Percentiles rank a stretch among this genome's conserved stretches.
Evolutionary conservation across 352 stramenopile species (phyloP).

Genomic region (Globisporangium spinosum): DNA sequence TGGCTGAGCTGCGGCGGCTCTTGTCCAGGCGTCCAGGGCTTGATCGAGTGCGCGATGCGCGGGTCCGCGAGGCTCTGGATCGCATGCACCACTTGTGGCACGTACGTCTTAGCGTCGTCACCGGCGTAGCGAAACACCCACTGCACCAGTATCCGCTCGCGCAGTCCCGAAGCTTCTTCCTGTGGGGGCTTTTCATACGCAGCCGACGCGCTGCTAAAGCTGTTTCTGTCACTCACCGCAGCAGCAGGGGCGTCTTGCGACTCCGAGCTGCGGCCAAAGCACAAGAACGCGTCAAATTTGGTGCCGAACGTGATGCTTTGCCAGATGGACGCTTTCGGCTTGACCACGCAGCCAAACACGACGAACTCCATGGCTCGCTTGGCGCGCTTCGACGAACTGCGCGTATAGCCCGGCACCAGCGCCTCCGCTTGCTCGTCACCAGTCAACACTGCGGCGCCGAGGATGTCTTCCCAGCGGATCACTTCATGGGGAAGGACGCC

Average conservation of each 20-base stretch:
- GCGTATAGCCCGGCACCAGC: slow-evolving; percentile 24
- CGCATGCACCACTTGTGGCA: slow-evolving; percentile 30
- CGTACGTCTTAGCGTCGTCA: slow-evolving; percentile 25
- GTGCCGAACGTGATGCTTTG: slow-evolving; percentile 24
- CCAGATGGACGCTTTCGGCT: slow-evolving; percentile 15
- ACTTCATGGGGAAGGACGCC: slow-evolving; percentile 17
- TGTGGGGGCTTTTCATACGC: slow-evolving; percentile 12
- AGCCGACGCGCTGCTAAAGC: neutral
- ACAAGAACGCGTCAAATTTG: slow-evolving; percentile 16
- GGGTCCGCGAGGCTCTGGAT: slow-evolving; percentile 48
- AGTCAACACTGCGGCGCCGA: slow-evolving; percentile 38
- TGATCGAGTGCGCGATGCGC: slow-evolving; percentile 23
- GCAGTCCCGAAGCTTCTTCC: neutral
- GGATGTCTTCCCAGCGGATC: slow-evolving; percentile 40
- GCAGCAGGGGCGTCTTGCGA: slow-evolving; percentile 8
- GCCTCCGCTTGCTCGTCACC: slow-evolving; percentile 6
- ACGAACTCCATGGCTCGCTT: slow-evolving; percentile 31
- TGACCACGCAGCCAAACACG: slow-evolving; percentile 31
- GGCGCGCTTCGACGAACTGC: slow-evolving; percentile 1
- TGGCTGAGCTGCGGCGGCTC: slow-evolving; percentile 26
- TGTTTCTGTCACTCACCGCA: slow-evolving; percentile 7
- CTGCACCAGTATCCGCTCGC: slow-evolving; percentile 29
- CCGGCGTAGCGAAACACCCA: slow-evolving; percentile 45
- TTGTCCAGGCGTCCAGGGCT: slow-evolving; percentile 4
- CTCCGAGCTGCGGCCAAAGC: slow-evolving; percentile 19